These are phyloP conservation scores for Bacidia gigantensis DNA, from an alignment of 495 filamentous ascomycete genomes.

Conservation along the genomic window DNA sequence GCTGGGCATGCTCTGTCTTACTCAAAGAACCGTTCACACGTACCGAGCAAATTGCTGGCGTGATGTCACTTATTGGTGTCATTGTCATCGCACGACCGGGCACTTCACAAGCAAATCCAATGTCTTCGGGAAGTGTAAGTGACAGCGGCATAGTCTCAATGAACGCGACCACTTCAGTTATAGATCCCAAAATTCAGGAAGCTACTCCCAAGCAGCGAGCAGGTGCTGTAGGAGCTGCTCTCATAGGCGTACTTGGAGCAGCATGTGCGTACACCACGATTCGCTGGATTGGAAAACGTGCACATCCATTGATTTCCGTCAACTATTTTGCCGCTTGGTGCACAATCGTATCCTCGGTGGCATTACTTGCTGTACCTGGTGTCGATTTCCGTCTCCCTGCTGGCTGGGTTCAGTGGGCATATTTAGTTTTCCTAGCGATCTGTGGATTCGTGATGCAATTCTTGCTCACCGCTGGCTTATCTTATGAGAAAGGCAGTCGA, in stretches of 20 bases:
- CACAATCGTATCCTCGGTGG: slow-evolving; percentile 48
- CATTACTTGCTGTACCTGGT: slow-evolving; percentile 40
- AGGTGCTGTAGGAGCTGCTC: slow-evolving; percentile 54
- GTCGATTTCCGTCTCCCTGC: slow-evolving; percentile 47
- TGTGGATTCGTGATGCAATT: slow-evolving; percentile 83
- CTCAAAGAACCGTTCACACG: slow-evolving; percentile 68
- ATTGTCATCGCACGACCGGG: slow-evolving; percentile 70
- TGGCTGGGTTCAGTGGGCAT: slow-evolving; percentile 49
- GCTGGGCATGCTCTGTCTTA: slow-evolving; percentile 68
- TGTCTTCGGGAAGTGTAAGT: slow-evolving; percentile 10
- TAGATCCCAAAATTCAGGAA: slow-evolving; percentile 21
- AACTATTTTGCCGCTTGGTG: slow-evolving; percentile 71
- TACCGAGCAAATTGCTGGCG: slow-evolving; percentile 58
- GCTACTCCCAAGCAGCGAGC: slow-evolving; percentile 55
- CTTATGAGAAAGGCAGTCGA: slow-evolving; percentile 49
- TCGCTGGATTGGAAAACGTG: slow-evolving; percentile 69
- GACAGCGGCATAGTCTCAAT: slow-evolving; percentile 11
- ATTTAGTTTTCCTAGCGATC: slow-evolving; percentile 54
- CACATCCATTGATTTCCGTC: slow-evolving; percentile 73
- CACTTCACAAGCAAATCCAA: slow-evolving; percentile 10
- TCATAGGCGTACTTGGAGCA: slow-evolving; percentile 69
- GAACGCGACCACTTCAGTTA: slow-evolving; percentile 13
- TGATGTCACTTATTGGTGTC: slow-evolving; percentile 68
- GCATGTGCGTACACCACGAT: slow-evolving; percentile 68
- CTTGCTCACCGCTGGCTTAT: slow-evolving; percentile 67